A percentile compares a stretch with the other conserved stretches of the same genome.
phyloP scores from a whole-genome alignment of 768 basidiomycete species.

The Rhodotorula babjevae region DNA sequence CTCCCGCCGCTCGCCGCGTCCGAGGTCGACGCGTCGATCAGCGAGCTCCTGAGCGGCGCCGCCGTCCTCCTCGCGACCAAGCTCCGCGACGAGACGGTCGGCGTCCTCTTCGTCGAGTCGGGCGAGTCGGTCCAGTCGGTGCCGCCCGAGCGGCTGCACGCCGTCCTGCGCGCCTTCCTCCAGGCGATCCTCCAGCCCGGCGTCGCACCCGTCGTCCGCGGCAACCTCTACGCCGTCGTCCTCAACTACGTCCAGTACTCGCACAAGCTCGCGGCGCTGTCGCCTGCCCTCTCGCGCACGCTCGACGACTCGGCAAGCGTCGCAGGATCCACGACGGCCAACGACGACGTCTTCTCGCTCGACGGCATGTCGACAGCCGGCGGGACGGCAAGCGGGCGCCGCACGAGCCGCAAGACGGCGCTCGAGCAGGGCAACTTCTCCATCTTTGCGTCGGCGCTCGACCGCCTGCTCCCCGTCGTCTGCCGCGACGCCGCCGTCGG shows the following conservation, averaged over 20 bases:
- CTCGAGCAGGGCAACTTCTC: constrained; percentile 63
- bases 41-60: constrained; percentile 76
- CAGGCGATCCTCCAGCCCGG: constrained; percentile 71
- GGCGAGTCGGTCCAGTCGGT: constrained; percentile 47
- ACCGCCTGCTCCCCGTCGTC: constrained; percentile 66
- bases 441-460: constrained; percentile 64
- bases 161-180: constrained; percentile 67
- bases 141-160: constrained; percentile 67
- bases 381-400: constrained; percentile 44
- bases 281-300: constrained; percentile 21
- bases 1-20: constrained; percentile 63
- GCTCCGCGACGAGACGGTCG: constrained; percentile 58
- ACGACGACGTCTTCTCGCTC: constrained; percentile 40
- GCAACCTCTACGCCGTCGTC: constrained; percentile 87
- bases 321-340: constrained; percentile 2
- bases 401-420: constrained; percentile 43
- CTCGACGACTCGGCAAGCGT: constrained; percentile 33
- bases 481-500: constrained; percentile 92
- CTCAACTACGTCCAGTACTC: constrained; percentile 74
- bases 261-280: constrained; percentile 45
- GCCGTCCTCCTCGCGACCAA: constrained; percentile 78
- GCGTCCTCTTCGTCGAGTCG: constrained; percentile 56
- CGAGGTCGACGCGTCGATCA: constrained; percentile 65
- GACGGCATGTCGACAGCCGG: constrained; percentile 44
- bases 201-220: constrained; percentile 77